Conservation (phyloP, 331 rosid genomes). For the Telfairia occidentalis region DNA sequence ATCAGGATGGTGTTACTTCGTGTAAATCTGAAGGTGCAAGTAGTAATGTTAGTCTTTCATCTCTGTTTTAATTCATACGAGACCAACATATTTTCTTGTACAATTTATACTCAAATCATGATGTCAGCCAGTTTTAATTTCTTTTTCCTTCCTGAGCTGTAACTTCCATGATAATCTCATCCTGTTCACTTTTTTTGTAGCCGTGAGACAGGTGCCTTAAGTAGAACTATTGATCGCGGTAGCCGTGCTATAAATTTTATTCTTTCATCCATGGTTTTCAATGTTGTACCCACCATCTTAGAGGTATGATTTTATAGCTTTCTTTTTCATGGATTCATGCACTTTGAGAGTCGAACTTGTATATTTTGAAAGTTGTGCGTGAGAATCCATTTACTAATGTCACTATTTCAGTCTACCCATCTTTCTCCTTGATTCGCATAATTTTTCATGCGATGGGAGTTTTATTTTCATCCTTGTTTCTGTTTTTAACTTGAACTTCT, state of each 20-base stretch:
- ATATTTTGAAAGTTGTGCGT: background rate
- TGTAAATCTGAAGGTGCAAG: background rate
- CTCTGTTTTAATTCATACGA: background rate
- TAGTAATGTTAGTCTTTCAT: background rate
- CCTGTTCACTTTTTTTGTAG: conserved; percentile 37
- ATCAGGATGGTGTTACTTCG: background rate
- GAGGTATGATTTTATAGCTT: conserved; percentile 47
- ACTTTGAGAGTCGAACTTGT: background rate
- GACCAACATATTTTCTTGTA: background rate
- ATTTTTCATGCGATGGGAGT: background rate
- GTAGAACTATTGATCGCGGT: conserved; percentile 95
- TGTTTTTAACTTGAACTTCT: conserved; percentile 31
- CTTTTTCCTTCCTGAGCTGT: background rate
- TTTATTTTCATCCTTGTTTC: background rate
- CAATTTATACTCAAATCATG: background rate
- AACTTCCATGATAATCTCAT: conserved; percentile 4
- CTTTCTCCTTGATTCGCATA: background rate
- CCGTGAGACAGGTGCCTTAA: conserved; percentile 89
- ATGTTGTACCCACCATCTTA: conserved; percentile 81
- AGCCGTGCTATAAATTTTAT: conserved; percentile 97
- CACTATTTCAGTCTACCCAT: background rate
- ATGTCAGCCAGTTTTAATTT: background rate
- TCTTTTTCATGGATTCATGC: background rate
- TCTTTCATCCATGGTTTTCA: conserved; percentile 95
- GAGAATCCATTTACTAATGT: background rate